Percentiles rank a stretch among this genome's conserved stretches.
phyloP scores from a whole-genome alignment of 495 filamentous ascomycete species.

The Podospora didyma region DNA sequence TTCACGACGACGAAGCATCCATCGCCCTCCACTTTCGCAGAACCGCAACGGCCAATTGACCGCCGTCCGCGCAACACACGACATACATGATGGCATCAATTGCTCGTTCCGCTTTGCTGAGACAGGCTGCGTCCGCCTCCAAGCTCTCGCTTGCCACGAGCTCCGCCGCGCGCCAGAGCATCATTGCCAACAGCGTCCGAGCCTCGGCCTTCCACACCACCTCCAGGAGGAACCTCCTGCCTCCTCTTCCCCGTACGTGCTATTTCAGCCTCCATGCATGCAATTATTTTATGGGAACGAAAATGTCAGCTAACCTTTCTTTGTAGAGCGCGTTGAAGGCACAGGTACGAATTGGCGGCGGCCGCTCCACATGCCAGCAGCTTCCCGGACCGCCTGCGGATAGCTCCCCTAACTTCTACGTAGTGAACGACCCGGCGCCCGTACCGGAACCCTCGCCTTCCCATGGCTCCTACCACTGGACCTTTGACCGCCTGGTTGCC shows the following conservation, averaged over 20 bases:
- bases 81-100: slow-evolving; percentile 53
- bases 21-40: slow-evolving; percentile 4
- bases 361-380: slow-evolving; percentile 3
- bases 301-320: slow-evolving; percentile 9
- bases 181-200: slow-evolving; percentile 30
- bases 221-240: slow-evolving; percentile 61
- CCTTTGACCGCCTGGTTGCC: slow-evolving; percentile 82
- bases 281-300: slow-evolving; percentile 6
- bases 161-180: slow-evolving; percentile 14
- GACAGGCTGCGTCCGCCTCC: slow-evolving; percentile 40
- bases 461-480: slow-evolving; percentile 97
- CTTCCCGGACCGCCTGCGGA: slow-evolving; percentile 1
- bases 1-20: slow-evolving; percentile 3
- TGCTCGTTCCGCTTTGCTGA: slow-evolving; percentile 49
- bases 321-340: slow-evolving; percentile 69
- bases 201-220: slow-evolving; percentile 72
- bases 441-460: slow-evolving; percentile 66
- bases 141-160: slow-evolving; percentile 22
- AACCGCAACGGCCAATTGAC: slow-evolving; percentile 22
- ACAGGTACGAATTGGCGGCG: slow-evolving; percentile 56
- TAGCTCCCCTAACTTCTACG: slow-evolving; percentile 16
- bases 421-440: slow-evolving; percentile 83
- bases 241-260: slow-evolving; percentile 34
- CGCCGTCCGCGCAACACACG: slow-evolving; percentile 12
- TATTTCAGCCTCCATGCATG: not conserved